Conservation (phyloP, 2,329 filamentous ascomycete species). For the Dactylonectria macrodidyma region DNA sequence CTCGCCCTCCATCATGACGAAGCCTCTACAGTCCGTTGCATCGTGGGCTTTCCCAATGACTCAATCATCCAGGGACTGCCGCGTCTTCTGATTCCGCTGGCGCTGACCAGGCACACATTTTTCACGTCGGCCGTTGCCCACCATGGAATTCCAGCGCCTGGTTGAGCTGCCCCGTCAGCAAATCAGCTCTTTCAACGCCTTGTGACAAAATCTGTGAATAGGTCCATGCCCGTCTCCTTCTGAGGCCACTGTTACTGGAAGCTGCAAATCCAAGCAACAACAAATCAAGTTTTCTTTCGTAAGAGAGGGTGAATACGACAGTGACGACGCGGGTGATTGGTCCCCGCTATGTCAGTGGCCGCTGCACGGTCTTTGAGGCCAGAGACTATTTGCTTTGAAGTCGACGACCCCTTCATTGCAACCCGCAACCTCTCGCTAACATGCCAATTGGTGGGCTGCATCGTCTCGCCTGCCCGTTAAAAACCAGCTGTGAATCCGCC, state of each 20-base stretch:
- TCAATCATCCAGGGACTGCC: constrained; percentile 6
- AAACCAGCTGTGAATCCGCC: neutral
- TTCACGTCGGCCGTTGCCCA: neutral
- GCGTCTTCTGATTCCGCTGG: neutral
- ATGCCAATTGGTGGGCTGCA: constrained; percentile 2
- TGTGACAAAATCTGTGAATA: neutral
- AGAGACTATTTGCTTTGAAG: constrained; percentile 1
- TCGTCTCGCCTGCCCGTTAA: constrained; percentile 9
- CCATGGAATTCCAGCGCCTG: neutral
- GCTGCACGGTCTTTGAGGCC: constrained; percentile 23
- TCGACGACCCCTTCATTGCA: neutral
- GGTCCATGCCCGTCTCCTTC: neutral
- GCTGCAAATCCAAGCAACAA: neutral
- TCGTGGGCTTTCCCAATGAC: constrained; percentile 11
- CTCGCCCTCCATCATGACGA: constrained; percentile 14
- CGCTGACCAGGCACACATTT: neutral
- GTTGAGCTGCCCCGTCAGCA: neutral
- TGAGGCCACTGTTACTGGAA: neutral
- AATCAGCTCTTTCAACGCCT: neutral
- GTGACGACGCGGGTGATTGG: constrained; percentile 12
- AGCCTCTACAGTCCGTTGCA: neutral
- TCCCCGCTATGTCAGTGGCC: constrained; percentile 1
- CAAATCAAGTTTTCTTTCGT: neutral
- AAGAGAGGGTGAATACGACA: neutral
- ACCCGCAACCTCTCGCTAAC: neutral